phyloP scores from a whole-genome alignment of 2,329 filamentous ascomycete species.

The Aspergillus aculeatus region DNA sequence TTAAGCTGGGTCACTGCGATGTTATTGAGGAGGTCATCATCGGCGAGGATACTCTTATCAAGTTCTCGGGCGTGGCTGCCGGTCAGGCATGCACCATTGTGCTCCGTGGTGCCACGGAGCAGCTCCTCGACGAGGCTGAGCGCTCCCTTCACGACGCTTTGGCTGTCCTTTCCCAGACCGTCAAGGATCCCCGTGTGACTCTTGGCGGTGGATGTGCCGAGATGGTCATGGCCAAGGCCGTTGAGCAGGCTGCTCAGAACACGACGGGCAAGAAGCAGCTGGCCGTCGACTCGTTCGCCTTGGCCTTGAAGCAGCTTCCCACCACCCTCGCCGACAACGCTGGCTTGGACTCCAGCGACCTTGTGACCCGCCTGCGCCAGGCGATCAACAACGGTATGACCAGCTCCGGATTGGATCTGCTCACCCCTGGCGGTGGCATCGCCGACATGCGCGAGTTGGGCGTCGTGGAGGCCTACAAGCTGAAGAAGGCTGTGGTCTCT shows the following conservation, averaged over 20 bases:
- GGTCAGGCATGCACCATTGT: conserved; percentile 96
- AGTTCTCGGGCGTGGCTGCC: conserved; percentile 92
- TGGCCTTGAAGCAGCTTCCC: conserved; percentile 85
- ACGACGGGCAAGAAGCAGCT: conserved; percentile 96
- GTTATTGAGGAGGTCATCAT: conserved; percentile 98
- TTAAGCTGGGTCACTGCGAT: conserved; percentile 94
- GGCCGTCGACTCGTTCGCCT: conserved; percentile 85
- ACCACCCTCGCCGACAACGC: conserved; percentile 98
- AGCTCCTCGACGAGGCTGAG: conserved; percentile 95
- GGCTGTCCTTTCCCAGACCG: conserved; percentile 93
- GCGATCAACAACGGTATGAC: conserved; percentile 93
- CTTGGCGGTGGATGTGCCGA: conserved; percentile 94
- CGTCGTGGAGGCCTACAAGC: conserved; percentile 96
- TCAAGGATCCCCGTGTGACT: conserved; percentile 89
- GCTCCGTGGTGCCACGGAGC: conserved; percentile 90
- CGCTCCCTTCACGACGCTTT: conserved; percentile 93
- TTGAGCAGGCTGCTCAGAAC: conserved; percentile 88
- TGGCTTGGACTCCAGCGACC: conserved; percentile 89
- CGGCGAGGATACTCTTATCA: conserved; percentile 94
- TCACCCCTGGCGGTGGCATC: conserved; percentile 86
- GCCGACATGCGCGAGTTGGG: conserved; percentile 94
- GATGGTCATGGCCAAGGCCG: conserved; percentile 99
- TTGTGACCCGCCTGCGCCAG: conserved; percentile 87
- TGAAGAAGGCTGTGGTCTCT: conserved; percentile 96
- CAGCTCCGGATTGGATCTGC: conserved; percentile 84